Evolutionary conservation across 441 rosid species (phyloP).

Genomic region (Raphanus hybrid): DNA sequence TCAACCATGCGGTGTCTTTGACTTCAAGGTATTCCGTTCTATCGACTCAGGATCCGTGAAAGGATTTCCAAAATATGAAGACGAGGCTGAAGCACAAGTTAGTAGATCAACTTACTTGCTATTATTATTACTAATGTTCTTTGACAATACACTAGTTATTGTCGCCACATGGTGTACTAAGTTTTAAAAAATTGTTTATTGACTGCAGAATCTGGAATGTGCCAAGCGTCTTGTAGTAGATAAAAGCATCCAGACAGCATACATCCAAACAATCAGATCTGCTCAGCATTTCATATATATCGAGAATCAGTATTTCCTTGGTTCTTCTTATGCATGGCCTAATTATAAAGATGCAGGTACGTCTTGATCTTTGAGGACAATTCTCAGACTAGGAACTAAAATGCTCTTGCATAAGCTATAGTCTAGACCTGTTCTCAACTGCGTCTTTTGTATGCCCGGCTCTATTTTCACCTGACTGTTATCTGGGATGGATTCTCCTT

Average conservation of each 20-base stretch:
- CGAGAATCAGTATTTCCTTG: conserved; percentile 79
- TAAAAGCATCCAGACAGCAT: conserved; percentile 79
- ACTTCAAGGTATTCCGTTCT: conserved; percentile 80
- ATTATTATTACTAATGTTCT: conserved; percentile 8
- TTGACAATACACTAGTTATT: conserved; percentile 2
- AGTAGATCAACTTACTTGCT: conserved; percentile 37
- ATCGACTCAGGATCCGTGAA: conserved; percentile 88
- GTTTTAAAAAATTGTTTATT: not conserved
- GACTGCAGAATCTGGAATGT: conserved; percentile 61
- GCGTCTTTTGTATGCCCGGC: not conserved
- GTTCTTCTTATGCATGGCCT: conserved; percentile 84
- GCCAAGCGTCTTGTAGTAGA: conserved; percentile 64
- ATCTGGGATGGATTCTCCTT: conserved; percentile 12
- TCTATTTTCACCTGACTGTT: too few relatives aligned
- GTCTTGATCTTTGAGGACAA: conserved; percentile 18
- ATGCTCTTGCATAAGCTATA: conserved; percentile 3
- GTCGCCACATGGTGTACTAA: conserved; percentile 6
- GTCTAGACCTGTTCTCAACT: conserved; percentile 5
- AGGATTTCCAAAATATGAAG: conserved; percentile 76
- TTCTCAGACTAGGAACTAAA: conserved; percentile 22
- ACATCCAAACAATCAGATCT: conserved; percentile 76
- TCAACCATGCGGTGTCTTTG: conserved; percentile 19
- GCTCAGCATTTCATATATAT: conserved; percentile 80
- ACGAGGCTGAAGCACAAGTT: conserved; percentile 61
- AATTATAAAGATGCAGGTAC: conserved; percentile 67